These are phyloP conservation scores for Aspergillus uvarum DNA, from an alignment of 2,329 filamentous ascomycete genomes.

Conservation along the genomic window DNA sequence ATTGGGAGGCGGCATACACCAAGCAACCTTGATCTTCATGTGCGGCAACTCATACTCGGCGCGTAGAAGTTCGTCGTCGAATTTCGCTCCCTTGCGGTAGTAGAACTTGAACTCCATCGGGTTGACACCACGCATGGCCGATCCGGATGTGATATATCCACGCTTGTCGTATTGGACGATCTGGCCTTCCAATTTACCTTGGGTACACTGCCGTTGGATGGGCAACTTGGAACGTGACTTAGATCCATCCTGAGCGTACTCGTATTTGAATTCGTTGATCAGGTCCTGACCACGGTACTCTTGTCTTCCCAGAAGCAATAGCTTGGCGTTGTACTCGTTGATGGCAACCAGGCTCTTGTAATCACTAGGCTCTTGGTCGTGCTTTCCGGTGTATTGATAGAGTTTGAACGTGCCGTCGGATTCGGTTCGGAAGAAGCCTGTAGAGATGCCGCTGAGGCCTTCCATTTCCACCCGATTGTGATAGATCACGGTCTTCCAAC, in stretches of 20 bases:
- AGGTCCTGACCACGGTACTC: constrained; percentile 45
- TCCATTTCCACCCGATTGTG: constrained; percentile 48
- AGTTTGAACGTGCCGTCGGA: constrained; percentile 38
- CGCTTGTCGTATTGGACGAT: constrained; percentile 52
- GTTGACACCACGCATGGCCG: constrained; percentile 52
- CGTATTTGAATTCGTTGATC: constrained; percentile 50
- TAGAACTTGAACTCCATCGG: constrained; percentile 53
- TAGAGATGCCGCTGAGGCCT: constrained; percentile 47
- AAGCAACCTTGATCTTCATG: constrained; percentile 53
- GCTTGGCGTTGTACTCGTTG: constrained; percentile 48
- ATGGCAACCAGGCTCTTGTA: constrained; percentile 43
- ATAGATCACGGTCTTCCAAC: constrained; percentile 46
- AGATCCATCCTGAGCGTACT: constrained; percentile 28
- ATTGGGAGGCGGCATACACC: constrained; percentile 52
- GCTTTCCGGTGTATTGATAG: constrained; percentile 40
- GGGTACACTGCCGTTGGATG: constrained; percentile 46
- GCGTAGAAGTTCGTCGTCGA: constrained; percentile 54
- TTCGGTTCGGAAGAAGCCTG: constrained; percentile 46
- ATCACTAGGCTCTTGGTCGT: constrained; percentile 46
- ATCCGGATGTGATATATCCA: constrained; percentile 53
- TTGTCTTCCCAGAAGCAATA: constrained; percentile 45
- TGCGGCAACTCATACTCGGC: constrained; percentile 55
- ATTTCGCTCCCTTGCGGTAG: constrained; percentile 54
- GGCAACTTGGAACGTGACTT: constrained; percentile 35
- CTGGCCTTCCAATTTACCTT: constrained; percentile 47